Percentiles rank a stretch among this genome's conserved stretches.
These are phyloP conservation scores for Arabidopsis lyrata DNA, from an alignment of 441 rosid species.

Conservation along the genomic window DNA sequence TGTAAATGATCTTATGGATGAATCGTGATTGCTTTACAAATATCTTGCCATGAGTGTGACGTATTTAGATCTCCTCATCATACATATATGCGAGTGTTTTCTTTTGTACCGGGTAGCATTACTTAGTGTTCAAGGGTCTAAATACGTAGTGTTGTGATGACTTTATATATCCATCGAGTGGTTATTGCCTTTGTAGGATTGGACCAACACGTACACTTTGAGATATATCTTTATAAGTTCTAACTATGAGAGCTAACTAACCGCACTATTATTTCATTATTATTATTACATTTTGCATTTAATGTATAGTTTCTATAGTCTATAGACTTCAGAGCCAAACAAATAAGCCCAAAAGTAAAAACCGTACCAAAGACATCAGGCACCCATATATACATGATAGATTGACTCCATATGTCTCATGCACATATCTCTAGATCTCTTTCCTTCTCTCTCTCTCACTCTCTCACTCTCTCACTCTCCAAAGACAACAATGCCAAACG, in stretches of 20 bases:
- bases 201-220: background rate
- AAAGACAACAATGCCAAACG: constrained; percentile 35
- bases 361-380: constrained; percentile 28
- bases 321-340: constrained; percentile 4
- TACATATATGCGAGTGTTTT: background rate
- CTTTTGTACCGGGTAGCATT: no score
- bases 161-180: background rate
- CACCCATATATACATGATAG: constrained; percentile 39
- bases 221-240: background rate
- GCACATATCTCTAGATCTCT: background rate
- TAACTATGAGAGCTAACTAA: background rate
- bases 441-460: background rate
- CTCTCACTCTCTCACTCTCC: background rate
- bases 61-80: background rate
- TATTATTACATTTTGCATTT: constrained; percentile 4
- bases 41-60: background rate
- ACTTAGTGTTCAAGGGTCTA: background rate
- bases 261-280: constrained; percentile 9
- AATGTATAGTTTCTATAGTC: background rate
- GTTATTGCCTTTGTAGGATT: background rate
- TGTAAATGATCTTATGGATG: constrained; percentile 5
- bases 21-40: constrained; percentile 14
- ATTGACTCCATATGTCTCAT: constrained; percentile 27
- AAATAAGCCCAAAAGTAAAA: constrained; percentile 17
- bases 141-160: background rate